These are phyloP conservation scores for Syzygium jambos DNA, from an alignment of 345 rosid genomes.

Conservation along the genomic window DNA sequence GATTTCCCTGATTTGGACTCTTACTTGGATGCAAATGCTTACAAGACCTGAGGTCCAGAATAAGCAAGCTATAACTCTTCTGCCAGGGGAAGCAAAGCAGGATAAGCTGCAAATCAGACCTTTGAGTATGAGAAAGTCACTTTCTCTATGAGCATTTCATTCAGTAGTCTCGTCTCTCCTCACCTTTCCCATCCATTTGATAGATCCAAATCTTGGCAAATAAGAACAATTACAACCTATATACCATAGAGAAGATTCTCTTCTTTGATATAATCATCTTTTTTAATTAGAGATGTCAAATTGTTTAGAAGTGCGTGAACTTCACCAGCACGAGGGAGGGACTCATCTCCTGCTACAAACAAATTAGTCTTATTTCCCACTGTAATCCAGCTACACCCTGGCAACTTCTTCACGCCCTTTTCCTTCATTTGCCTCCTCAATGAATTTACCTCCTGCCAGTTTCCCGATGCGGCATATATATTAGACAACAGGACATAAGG, in stretches of 20 bases:
- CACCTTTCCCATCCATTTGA: background rate
- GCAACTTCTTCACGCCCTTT: conserved; percentile 64
- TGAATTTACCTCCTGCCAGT: conserved; percentile 64
- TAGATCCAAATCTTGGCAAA: background rate
- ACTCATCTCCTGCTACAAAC: conserved; percentile 72
- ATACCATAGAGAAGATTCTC: background rate
- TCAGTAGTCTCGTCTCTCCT: background rate
- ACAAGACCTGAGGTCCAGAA: background rate
- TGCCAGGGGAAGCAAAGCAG: background rate
- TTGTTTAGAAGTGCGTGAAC: conserved; percentile 34
- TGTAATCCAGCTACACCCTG: conserved; percentile 85
- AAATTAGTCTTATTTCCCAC: conserved; percentile 44
- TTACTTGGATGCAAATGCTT: background rate
- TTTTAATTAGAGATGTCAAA: conserved; percentile 30
- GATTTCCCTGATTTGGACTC: background rate
- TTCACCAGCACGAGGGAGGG: conserved; percentile 37
- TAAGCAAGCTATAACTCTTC: background rate
- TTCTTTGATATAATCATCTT: conserved; percentile 3
- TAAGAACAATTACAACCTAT: background rate
- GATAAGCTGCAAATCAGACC: background rate
- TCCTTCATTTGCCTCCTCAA: conserved; percentile 76
- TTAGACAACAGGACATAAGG: conserved; percentile 78
- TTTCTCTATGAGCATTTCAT: background rate
- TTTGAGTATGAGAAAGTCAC: background rate
- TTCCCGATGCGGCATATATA: conserved; percentile 76